Base-by-base conservation (phyloP, 1,139 yeast genomes). In the Yamadazyma membranifaciens region DNA sequence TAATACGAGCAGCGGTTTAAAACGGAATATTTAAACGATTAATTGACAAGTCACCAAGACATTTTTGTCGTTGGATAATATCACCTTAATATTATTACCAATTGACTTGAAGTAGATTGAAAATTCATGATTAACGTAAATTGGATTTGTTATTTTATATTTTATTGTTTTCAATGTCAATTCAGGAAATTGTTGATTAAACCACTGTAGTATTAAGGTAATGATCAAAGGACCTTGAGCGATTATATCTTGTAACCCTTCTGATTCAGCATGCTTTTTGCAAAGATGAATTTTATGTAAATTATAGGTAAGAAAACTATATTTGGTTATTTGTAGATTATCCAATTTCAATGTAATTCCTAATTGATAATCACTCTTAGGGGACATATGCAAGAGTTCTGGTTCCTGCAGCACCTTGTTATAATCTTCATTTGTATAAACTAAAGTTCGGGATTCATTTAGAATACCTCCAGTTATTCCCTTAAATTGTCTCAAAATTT, bases 141-240 rank as follows among this genome's bases (percentile, higher is more conserved):
- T 29, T 1, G 87, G 86, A 22, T 65, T 63, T 26, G 66, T 54
- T 48, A 80, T 80, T 41, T 73, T 69, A 57, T 82, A 82, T 20
- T 53, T 57, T 45, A 81, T 69, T 9, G 46, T 42, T 26, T 48
- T 49, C 2, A 69, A 51, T 0, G 35, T 16, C 1, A 47, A 15
- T 2, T 46, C 45, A 0, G 63, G 59, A 37, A 47, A 37, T 9
- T 43, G 30, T 4, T 43, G 39, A 11, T 50, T 55, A 49, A 75
- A 68, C 75, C 79, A 82, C 43, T 76, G 74, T 33, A 86, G 56
- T 13, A 78, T 48, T 33, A 86, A 49, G 2, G 85, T 80, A 1
- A 86, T 75, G 47, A 84, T 67, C 38, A 89, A 66, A 0, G 98
- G 97, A 0, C 96, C 98, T 34, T 87, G 96, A 0, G 85, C 83